phyloP scores from a whole-genome alignment of 2,329 filamentous ascomycete species.

The Diaporthe helianthi region DNA sequence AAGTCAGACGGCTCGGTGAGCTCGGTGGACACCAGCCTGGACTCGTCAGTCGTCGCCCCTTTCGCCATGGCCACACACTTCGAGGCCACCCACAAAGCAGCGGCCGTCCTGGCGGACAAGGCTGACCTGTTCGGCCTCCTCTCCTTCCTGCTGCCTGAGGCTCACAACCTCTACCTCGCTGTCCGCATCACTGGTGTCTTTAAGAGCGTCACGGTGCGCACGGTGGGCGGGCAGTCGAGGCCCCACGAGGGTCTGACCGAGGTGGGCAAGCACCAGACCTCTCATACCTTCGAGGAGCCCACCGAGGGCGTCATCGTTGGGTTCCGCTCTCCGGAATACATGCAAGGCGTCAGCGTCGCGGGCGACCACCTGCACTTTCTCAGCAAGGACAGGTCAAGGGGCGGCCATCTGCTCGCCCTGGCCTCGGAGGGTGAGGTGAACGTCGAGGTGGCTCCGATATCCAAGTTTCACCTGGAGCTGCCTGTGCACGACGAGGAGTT shows the following conservation, averaged over 20 bases:
- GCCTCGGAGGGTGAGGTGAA: slow-evolving; percentile 43
- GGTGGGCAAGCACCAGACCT: slow-evolving; percentile 42
- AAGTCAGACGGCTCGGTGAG: slow-evolving; percentile 44
- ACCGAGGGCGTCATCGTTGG: slow-evolving; percentile 43
- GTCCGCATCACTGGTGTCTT: slow-evolving; percentile 44
- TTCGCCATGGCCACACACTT: slow-evolving; percentile 46
- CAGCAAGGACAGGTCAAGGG: slow-evolving; percentile 41
- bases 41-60: slow-evolving; percentile 40
- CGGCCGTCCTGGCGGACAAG: slow-evolving; percentile 40
- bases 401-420: slow-evolving; percentile 44
- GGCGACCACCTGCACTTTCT: slow-evolving; percentile 47
- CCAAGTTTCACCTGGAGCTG: slow-evolving; percentile 43
- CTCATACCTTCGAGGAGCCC: slow-evolving; percentile 39
- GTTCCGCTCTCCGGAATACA: slow-evolving; percentile 44
- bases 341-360: slow-evolving; percentile 45
- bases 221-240: slow-evolving; percentile 42
- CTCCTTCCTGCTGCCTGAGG: slow-evolving; percentile 37
- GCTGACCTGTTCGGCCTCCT: slow-evolving; percentile 40
- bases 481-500: slow-evolving; percentile 45
- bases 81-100: slow-evolving; percentile 36
- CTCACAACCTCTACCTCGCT: slow-evolving; percentile 42
- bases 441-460: slow-evolving; percentile 40
- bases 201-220: slow-evolving; percentile 41
- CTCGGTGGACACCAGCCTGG: slow-evolving; percentile 37
- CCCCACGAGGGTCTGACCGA: slow-evolving; percentile 41